Percentiles rank a stretch among this genome's conserved stretches.
Conservation (phyloP, 2,329 filamentous ascomycete genomes). For the Talaromyces sp. region DNA sequence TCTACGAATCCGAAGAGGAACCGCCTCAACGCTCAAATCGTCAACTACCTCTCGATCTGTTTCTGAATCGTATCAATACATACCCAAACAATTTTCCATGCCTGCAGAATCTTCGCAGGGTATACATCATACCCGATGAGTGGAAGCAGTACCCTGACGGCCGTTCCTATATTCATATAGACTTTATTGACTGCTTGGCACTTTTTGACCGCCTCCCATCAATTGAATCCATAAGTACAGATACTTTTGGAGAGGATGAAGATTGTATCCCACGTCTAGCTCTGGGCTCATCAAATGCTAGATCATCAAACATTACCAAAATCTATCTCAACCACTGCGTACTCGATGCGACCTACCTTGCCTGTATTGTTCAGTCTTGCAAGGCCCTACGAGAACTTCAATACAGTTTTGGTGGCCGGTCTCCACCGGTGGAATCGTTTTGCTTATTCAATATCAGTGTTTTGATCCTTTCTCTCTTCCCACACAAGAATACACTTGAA, state of each 20-base stretch:
- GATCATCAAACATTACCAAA: not conserved
- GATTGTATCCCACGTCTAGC: not conserved
- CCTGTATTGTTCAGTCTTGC: not conserved
- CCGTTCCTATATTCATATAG: not conserved
- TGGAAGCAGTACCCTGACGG: not conserved
- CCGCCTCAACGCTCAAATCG: too few species aligned
- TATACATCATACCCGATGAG: not conserved
- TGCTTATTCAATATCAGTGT: not conserved
- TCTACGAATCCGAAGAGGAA: not conserved
- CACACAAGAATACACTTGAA: slow-evolving; percentile 23
- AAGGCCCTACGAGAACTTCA: not conserved
- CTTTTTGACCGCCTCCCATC: slow-evolving; percentile 20
- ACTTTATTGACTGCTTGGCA: slow-evolving; percentile 13
- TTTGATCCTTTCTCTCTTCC: slow-evolving; percentile 19
- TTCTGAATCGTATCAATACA: not conserved
- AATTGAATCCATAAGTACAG: slow-evolving; percentile 21
- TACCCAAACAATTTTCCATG: not conserved
- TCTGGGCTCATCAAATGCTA: not conserved
- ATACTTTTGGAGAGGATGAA: slow-evolving; percentile 9
- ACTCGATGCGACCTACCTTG: not conserved
- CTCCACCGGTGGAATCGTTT: not conserved
- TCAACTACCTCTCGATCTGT: not conserved
- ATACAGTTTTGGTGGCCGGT: not conserved
- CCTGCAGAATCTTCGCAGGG: not conserved
- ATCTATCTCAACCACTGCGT: not conserved